phyloP scores from a whole-genome alignment of 441 rosid genomes.

The Hura crepitans region DNA sequence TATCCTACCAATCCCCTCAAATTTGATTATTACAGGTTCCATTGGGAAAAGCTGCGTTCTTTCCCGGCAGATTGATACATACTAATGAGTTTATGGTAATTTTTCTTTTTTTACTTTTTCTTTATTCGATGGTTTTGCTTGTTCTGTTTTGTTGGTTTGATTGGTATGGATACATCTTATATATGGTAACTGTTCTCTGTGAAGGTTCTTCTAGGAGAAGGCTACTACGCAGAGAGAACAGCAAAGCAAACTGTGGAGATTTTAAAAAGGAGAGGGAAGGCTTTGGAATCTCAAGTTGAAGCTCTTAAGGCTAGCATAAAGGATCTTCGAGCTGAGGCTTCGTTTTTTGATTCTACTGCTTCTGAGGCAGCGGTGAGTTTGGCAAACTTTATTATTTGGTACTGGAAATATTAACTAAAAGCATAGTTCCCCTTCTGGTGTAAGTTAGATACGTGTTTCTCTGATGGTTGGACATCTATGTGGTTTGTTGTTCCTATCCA shows the following conservation, averaged over 20 bases:
- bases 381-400: conserved; percentile 1
- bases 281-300: conserved; percentile 53
- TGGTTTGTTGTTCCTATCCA: conserved; percentile 11
- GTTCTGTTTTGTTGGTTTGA: neutral
- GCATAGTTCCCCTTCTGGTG: neutral
- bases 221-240: conserved; percentile 64
- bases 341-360: conserved; percentile 68
- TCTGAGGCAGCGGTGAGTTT: conserved; percentile 67
- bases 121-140: neutral
- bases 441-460: neutral
- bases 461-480: neutral
- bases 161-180: neutral
- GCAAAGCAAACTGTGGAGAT: conserved; percentile 76
- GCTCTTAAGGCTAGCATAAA: conserved; percentile 58
- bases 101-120: neutral
- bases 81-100: conserved; percentile 79
- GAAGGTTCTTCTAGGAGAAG: conserved; percentile 83
- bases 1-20: neutral
- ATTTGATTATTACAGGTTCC: conserved; percentile 49
- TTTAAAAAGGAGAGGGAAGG: conserved; percentile 70
- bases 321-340: conserved; percentile 74
- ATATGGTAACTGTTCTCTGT: neutral
- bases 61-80: conserved; percentile 80
- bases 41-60: conserved; percentile 75
- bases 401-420: neutral